A percentile compares a stretch with the other conserved stretches of the same genome.
These are phyloP conservation scores for Pinus tabuliformis DNA, from an alignment of 75 land plant genomes.

Conservation along the genomic window DNA sequence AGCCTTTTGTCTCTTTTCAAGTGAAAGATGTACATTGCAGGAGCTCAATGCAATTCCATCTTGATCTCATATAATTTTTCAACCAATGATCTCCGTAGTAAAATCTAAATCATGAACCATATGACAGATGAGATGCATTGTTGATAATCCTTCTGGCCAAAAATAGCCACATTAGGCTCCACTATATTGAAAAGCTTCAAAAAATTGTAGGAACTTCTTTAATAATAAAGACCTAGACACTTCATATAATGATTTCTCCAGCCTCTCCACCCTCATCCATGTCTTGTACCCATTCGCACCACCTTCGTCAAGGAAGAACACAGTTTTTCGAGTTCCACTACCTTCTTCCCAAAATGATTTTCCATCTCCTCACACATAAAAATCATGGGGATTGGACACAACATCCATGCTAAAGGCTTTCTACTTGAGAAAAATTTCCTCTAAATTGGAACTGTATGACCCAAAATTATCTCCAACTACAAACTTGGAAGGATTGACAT, in stretches of 20 bases:
- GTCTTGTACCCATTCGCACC: slow-evolving; percentile 62
- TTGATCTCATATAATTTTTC: slow-evolving; percentile 71
- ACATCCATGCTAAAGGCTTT: slow-evolving; percentile 48
- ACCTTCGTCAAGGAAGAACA: slow-evolving; percentile 35
- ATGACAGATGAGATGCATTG: slow-evolving; percentile 76
- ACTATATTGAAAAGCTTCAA: slow-evolving; percentile 86
- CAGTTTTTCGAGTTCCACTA: background rate
- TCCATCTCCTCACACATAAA: slow-evolving; percentile 49
- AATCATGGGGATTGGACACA: slow-evolving; percentile 70
- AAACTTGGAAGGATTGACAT: slow-evolving; percentile 93
- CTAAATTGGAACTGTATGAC: slow-evolving; percentile 78
- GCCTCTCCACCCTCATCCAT: slow-evolving; percentile 90
- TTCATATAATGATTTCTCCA: slow-evolving; percentile 93
- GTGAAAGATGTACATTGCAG: slow-evolving; percentile 72
- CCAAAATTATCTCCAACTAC: slow-evolving; percentile 76
- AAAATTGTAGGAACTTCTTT: slow-evolving; percentile 95
- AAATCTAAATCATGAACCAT: slow-evolving; percentile 81
- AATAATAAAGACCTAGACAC: slow-evolving; percentile 83
- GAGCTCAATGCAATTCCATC: slow-evolving; percentile 99
- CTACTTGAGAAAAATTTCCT: slow-evolving; percentile 72
- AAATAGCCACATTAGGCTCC: slow-evolving; percentile 92
- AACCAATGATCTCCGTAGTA: slow-evolving; percentile 64
- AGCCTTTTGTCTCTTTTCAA: slow-evolving; percentile 78
- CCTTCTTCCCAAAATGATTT: background rate
- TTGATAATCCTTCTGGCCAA: slow-evolving; percentile 99